A percentile compares a stretch with the other conserved stretches of the same genome.
Evolutionary conservation across 2,329 filamentous ascomycete species (phyloP).

Genomic region (Claviceps paspali): DNA sequence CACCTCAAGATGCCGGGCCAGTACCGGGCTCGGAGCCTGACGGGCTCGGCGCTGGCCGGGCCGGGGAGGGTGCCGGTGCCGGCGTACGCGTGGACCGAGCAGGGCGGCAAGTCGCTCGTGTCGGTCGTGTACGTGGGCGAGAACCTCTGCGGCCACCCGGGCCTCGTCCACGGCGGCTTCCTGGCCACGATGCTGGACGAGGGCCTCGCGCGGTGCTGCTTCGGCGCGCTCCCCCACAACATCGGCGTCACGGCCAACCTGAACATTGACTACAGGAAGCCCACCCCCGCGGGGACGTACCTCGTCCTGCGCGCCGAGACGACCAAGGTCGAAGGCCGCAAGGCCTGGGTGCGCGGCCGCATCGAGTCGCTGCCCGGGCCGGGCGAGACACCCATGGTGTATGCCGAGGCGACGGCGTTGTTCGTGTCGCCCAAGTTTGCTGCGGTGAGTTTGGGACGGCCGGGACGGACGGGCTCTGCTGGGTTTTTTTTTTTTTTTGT

Average conservation of each 20-base stretch:
- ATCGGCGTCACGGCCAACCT: constrained; percentile 77
- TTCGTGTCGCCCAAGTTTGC: constrained; percentile 83
- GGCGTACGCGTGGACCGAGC: constrained; percentile 61
- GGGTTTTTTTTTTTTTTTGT: no score
- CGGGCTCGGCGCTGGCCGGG: constrained; percentile 63
- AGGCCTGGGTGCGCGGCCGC: constrained; percentile 82
- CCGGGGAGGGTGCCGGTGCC: constrained; percentile 65
- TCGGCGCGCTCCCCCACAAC: constrained; percentile 73
- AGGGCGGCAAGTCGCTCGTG: constrained; percentile 52
- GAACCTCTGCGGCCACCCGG: constrained; percentile 76
- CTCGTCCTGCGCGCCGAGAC: constrained; percentile 69
- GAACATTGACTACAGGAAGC: constrained; percentile 67
- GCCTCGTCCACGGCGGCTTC: constrained; percentile 79
- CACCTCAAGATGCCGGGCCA: constrained; percentile 69
- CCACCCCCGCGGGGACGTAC: constrained; percentile 59
- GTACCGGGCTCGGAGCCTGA: constrained; percentile 62
- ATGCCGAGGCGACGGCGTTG: constrained; percentile 72
- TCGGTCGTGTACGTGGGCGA: constrained; percentile 63
- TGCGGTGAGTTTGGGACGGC: constrained; percentile 36
- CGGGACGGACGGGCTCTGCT: no score
- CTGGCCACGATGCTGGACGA: constrained; percentile 90
- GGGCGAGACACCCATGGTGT: constrained; percentile 45
- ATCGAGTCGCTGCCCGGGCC: constrained; percentile 60
- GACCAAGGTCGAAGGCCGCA: constrained; percentile 75
- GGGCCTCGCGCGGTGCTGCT: constrained; percentile 74